Evolutionary conservation across 2,329 filamentous ascomycete species (phyloP), one percentile per base, ranked within the genome.

Genomic region (Botrytis squamosa): DNA sequence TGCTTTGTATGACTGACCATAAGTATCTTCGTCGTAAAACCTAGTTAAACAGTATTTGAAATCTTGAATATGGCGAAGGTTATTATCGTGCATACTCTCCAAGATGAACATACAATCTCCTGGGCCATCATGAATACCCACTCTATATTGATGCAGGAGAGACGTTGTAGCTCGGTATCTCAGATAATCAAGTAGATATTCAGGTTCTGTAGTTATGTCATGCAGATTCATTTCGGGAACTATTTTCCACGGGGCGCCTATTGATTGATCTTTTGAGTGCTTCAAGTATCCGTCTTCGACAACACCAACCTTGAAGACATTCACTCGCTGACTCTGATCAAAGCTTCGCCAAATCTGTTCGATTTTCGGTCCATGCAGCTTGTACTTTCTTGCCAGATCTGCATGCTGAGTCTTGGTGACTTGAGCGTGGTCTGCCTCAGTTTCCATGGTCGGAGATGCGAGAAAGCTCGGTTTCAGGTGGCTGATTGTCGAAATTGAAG

Each of bases 201-300:
- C 80, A 0, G 84, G 81, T 2, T 77, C 78, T 0, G 79, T 76
- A 5, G 83, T 76, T 3, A 86, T 77, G 38, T 86, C 84, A 12
- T 77, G 80, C 1, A 86, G 72, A 73, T 87, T 86, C 81, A 81
- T 83, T 66, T 86, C 86, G 0, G 85, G 84, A 0, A 83, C 76
- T 3, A 85, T 63, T n/a, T 83, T 83, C 76, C 75, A 83, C 25
- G 83, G 77, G n/a, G 80, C 79, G 0, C 83, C 84, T 38, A 85
- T 22, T 0, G 82, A 81, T 3, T 42, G 40, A 70, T 86, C 84
- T 4, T 36, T 40, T 1, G 81, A 72, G 63, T 83, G 77, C 71
- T 81, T 81, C 29, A 85, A 78, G 4, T 85, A 80, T 16, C 67
- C 71, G 10, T 82, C 81, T 0, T 83, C 80, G 0, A 70, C 74